Base-by-base conservation (phyloP, 148 eudicot genomes). In the Rhododendron molle region DNA sequence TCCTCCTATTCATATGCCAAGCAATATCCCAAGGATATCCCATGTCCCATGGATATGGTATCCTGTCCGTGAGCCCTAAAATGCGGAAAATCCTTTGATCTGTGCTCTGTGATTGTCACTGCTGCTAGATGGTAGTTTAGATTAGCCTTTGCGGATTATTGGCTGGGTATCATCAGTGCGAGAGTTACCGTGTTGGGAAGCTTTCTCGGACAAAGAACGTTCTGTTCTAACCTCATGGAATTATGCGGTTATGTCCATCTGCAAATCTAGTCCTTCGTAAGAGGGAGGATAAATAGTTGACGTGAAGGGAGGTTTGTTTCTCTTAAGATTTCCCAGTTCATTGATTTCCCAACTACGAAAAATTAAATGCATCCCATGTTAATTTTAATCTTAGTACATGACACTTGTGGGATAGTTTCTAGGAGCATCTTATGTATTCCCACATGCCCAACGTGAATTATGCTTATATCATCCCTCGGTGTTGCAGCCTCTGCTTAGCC, bases 401-500 rank as follows among this genome's bases (percentile, higher is more conserved):
- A 12, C 34, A 5, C 54, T 76, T 76, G 49, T 44, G 81, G 54
- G n/a, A 28, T 34, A 83, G 46, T 18, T 56, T 44, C 44, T 23
- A 83, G 74, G 85, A 73, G 85, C 49, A 69, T 18, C 54, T 52
- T 32, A 32, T 84, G 23, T 74, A 74, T 28, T n/a, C 30, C 11
- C 15, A 54, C 38, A 1, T 30, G 12, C 56, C 36, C 30, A 26
- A 32, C 7, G 3, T 76, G 38, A 20, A 1, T 58, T 77, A 52
- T 76, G 49, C 62, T 77, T 56, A 85, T 40, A 15, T 69, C 18
- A 10, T 85, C 71, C 38, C 15, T 21, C 38, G 72, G 60, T 32
- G 28, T 44, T 88, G 86, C 94, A 97, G 98, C 99, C 99, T 88
- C 56, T 94, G 86, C 88, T 94, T 82, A 92, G 92, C 50, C 92